Evolutionary conservation across 2,329 filamentous ascomycete species (phyloP), one percentile per base, ranked within the genome.

Genomic region (Endoconidiophora polonica): DNA sequence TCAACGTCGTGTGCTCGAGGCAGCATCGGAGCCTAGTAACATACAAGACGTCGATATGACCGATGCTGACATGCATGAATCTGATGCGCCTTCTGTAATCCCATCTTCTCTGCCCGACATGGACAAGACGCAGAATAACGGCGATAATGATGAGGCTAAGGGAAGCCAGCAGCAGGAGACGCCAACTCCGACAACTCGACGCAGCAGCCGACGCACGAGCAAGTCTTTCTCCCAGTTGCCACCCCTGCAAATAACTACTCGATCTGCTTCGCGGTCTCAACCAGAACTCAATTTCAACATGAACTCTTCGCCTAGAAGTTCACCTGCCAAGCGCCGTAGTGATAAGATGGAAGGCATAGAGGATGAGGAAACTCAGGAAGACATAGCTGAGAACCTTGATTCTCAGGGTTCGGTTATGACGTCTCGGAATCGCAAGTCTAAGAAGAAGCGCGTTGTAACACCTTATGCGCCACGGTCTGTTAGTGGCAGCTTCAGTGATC

Each of bases 161-260:
- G 20, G 22, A 12, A 24, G 22, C 5, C 45, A 38, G 9, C 14
- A 20, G 5, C 22, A 48, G 2, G 29, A 44, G 16, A 48, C 40
- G 4, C 45, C 45, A 4, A 48, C 41, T 3, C 26, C 29, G 4
- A 37, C 29, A 0, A 39, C 7, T 16, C 22, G 45, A 22, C 40
- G 5, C 16, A 24, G 50, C 3, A 45, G 39, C 23, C 39, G 5
- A n/a, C 26, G 20, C 12, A 33, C 18, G 26, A 42, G 16, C 39
- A 51, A 48, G 22, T 42, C 51, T 5, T n/a, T 41, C 3, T 37
- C 33, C 2, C 43, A 53, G 4, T 16, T 53, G 1, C 51, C 51
- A 4, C 47, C 51, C n/a, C 47, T 53, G 3, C 48, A 46, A 5
- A 53, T 53, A 42, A 53, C 47, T 14, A 53, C 51, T 3, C 42